Conservation (phyloP, 345 rosid genomes). For the Pistacia atlantica region DNA sequence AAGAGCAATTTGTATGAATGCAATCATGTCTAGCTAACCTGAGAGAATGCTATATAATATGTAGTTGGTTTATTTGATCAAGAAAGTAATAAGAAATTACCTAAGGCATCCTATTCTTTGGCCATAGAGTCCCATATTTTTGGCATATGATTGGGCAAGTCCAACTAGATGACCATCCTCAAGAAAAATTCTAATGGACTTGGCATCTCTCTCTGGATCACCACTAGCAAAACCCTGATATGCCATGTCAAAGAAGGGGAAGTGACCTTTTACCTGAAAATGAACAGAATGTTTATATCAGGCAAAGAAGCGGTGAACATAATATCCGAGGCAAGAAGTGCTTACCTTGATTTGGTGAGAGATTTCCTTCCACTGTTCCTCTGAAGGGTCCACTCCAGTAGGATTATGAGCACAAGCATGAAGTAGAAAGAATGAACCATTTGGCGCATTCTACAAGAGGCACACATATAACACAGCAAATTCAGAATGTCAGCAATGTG, state of each 20-base stretch:
- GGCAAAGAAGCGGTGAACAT: constrained; percentile 8
- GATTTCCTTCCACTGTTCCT: constrained; percentile 93
- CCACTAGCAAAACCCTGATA: constrained; percentile 99
- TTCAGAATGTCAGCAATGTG: constrained; percentile 2
- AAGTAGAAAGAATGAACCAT: constrained; percentile 89
- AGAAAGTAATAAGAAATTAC: constrained; percentile 33
- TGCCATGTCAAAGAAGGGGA: constrained; percentile 97
- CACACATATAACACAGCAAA: background rate
- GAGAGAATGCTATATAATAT: background rate
- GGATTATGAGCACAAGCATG: constrained; percentile 97
- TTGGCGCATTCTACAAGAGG: constrained; percentile 73
- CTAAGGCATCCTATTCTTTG: constrained; percentile 98
- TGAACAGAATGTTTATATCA: constrained; percentile 3
- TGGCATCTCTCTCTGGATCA: constrained; percentile 94
- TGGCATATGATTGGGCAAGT: constrained; percentile 93
- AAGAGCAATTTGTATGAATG: background rate
- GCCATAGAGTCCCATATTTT: constrained; percentile 99
- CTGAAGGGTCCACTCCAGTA: constrained; percentile 95
- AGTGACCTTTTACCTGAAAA: constrained; percentile 78
- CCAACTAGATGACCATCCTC: constrained; percentile 91
- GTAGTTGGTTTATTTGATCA: background rate
- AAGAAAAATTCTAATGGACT: constrained; percentile 89
- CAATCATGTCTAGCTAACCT: background rate
- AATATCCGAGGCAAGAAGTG: background rate
- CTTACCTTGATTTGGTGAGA: constrained; percentile 80